A percentile compares a stretch with the other conserved stretches of the same genome.
phyloP scores from a whole-genome alignment of 2,329 filamentous ascomycete genomes.

The Ceratocystis lukuohia region DNA sequence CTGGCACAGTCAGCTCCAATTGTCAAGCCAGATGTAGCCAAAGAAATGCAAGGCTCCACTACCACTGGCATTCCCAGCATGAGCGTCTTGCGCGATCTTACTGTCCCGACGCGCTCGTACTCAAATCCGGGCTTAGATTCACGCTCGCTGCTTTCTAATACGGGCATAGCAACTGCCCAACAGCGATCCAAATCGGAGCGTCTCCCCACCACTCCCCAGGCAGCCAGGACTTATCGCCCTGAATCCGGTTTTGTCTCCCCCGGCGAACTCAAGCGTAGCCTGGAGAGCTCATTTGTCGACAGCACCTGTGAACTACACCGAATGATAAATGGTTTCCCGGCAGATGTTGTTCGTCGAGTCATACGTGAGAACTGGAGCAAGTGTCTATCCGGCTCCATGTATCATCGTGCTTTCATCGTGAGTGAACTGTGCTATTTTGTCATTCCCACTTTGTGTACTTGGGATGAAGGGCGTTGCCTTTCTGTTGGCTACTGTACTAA shows the following conservation, averaged over 20 bases:
- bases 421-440: constrained; percentile 20
- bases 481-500: not conserved
- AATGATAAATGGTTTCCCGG: constrained; percentile 28
- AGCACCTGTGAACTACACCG: constrained; percentile 9
- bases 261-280: not conserved
- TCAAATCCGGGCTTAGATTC: too few species aligned
- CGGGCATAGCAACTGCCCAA: too few species aligned
- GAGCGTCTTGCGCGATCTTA: too few species aligned
- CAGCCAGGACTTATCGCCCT: not conserved
- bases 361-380: constrained; percentile 36
- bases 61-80: too few species aligned
- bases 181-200: not conserved
- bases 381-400: constrained; percentile 32
- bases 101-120: too few species aligned
- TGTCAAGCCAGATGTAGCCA: too few species aligned
- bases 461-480: too few species aligned
- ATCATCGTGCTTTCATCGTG: constrained; percentile 36
- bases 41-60: too few species aligned
- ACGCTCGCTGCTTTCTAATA: too few species aligned
- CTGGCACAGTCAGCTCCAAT: too few species aligned
- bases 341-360: constrained; percentile 31
- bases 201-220: not conserved
- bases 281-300: not conserved
- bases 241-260: constrained; percentile 3
- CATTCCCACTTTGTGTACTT: too few species aligned